Conservation (phyloP, 345 rosid species). For the Melaleuca alternifolia region DNA sequence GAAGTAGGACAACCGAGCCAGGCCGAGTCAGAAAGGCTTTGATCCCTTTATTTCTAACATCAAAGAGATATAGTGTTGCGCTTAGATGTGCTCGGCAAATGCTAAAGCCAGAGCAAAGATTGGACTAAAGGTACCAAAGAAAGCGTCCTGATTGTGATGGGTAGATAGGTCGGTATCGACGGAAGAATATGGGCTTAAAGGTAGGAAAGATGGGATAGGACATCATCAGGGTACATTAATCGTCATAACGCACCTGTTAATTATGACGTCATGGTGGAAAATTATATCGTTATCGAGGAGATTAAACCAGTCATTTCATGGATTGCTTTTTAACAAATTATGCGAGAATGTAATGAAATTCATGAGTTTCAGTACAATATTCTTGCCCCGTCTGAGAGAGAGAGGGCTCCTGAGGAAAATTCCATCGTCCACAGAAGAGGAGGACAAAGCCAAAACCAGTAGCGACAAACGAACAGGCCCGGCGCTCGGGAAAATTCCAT, state of each 20-base stretch:
- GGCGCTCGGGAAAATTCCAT: not conserved
- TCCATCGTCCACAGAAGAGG: slow-evolving; percentile 4
- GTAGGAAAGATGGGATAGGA: not conserved
- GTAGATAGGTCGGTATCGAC: not conserved
- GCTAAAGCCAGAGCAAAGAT: too few relatives aligned
- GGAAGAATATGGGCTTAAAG: not conserved
- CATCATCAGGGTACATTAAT: not conserved
- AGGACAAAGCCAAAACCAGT: not conserved
- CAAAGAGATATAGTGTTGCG: too few relatives aligned
- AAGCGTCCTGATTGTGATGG: not conserved
- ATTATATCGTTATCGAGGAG: not conserved
- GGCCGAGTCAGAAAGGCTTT: too few relatives aligned
- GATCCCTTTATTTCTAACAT: too few relatives aligned
- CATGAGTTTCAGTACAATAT: not conserved
- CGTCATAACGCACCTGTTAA: too few relatives aligned
- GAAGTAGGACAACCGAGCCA: too few relatives aligned
- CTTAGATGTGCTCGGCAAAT: too few relatives aligned
- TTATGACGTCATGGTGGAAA: not conserved
- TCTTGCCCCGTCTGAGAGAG: not conserved
- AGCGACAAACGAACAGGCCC: not conserved
- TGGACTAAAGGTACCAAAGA: too few relatives aligned
- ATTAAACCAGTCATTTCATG: not conserved
- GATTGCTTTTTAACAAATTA: not conserved
- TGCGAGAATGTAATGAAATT: not conserved
- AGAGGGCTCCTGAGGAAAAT: slow-evolving; percentile 6